Percentiles rank a stretch among this genome's conserved stretches.
Evolutionary conservation across 148 eudicot species (phyloP).

Genomic region (Rhododendron ovatum): DNA sequence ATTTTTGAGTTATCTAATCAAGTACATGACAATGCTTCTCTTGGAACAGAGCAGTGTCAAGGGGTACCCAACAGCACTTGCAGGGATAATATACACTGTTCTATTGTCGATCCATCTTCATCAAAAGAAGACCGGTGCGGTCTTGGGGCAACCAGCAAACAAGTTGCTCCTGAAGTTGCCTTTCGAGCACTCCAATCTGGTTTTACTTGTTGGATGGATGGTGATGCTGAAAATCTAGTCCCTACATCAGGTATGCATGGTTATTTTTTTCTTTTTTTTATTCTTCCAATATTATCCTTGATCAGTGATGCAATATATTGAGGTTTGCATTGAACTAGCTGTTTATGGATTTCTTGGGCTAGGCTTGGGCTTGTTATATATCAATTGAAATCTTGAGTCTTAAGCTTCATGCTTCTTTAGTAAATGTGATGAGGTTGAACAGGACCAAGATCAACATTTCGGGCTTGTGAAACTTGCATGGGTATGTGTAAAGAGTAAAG

Average conservation of each 20-base stretch:
- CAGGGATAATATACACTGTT: constrained; percentile 13
- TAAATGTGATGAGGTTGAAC: background rate
- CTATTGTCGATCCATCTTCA: constrained; percentile 19
- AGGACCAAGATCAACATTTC: background rate
- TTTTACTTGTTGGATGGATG: constrained; percentile 21
- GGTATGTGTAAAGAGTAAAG: background rate
- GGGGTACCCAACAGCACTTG: constrained; percentile 8
- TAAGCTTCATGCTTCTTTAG: background rate
- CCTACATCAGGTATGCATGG: constrained; percentile 18
- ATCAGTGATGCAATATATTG: background rate
- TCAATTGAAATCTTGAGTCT: background rate
- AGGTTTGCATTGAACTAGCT: background rate
- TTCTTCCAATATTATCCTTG: background rate
- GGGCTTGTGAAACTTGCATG: background rate
- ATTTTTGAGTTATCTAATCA: constrained; percentile 14
- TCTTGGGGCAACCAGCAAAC: constrained; percentile 4
- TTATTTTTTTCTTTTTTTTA: background rate
- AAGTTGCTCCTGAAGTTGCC: constrained; percentile 16
- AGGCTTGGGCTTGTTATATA: background rate
- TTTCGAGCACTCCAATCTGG: constrained; percentile 16
- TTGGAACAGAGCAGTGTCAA: constrained; percentile 19
- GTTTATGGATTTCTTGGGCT: background rate
- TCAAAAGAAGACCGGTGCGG: constrained; percentile 23
- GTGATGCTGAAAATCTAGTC: constrained; percentile 21
- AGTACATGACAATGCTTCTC: constrained; percentile 20